A percentile compares a stretch with the other conserved stretches of the same genome.
Evolutionary conservation across 2,329 filamentous ascomycete genomes (phyloP).

Genomic region (Sporothrix humicola): DNA sequence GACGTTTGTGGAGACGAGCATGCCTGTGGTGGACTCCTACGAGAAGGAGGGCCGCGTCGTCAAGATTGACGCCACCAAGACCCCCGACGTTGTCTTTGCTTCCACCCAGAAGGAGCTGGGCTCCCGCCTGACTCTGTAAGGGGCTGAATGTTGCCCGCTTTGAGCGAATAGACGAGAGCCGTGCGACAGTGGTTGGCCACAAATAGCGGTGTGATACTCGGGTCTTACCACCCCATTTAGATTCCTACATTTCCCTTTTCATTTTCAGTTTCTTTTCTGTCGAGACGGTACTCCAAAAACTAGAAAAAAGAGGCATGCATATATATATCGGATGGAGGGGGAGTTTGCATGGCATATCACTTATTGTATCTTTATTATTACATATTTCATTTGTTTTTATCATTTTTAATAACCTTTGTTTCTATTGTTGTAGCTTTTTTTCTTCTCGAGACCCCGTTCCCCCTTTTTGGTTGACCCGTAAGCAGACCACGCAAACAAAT

Average conservation of each 20-base stretch:
- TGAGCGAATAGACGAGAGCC: background rate
- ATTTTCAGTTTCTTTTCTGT: background rate
- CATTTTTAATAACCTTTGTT: conserved; percentile 22
- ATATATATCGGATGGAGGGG: background rate
- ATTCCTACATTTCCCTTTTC: background rate
- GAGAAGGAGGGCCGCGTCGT: conserved; percentile 77
- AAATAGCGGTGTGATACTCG: conserved; percentile 13
- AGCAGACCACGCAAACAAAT: background rate
- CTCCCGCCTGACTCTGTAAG: conserved; percentile 55
- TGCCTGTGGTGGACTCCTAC: conserved; percentile 93
- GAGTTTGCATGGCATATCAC: background rate
- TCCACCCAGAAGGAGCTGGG: conserved; percentile 58
- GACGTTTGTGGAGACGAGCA: conserved; percentile 92
- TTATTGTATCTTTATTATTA: background rate
- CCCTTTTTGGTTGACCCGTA: conserved; percentile 16
- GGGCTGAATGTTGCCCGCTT: no score
- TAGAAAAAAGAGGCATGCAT: background rate
- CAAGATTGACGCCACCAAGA: conserved; percentile 73
- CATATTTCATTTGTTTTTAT: conserved; percentile 17
- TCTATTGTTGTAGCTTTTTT: conserved; percentile 28
- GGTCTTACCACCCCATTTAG: background rate
- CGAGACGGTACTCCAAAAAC: background rate
- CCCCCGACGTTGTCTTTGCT: conserved; percentile 66
- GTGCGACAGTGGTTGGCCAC: background rate
- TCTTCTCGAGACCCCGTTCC: background rate